Evolutionary conservation across 2,329 filamentous ascomycete species (phyloP), one percentile per base, ranked within the genome.

Genomic region (Diaporthe humulicola): DNA sequence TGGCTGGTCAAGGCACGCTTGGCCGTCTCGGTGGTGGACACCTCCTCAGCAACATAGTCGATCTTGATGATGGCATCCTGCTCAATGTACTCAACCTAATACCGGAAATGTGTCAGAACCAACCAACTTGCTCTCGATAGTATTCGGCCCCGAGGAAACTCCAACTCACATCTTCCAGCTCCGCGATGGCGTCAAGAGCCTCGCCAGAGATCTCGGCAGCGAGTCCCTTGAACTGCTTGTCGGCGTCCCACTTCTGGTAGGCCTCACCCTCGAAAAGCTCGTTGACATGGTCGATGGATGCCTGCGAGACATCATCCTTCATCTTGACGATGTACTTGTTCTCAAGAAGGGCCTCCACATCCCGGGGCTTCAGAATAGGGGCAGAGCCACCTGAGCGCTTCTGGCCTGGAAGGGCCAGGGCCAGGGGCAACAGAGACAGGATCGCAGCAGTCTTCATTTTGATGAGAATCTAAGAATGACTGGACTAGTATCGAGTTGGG

Each of bases 51-150:
- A 1, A 40, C n/a, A 33, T 69, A 69, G n/a, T 69, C 45, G 30
- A 69, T 54, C 33, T 69, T 38, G 33, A 69, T 69, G n/a, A 69
- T 69, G 17, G 64, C 64, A 69, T 69, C 64, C 48, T 69, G 64
- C 33, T 69, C 64, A 25, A 69, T 69, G 48, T 38, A 69, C 48
- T 69, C 64, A 7, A 69, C 64, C 64, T 69, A n/a, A 14, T 5
- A 40, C 3, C 15, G n/a, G 33, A 22, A 40, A 38, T 0, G 9
- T 17, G 19, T 28, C 45, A 22, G 48, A 25, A 25, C 50, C 19
- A 66, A 28, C 7, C 1, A 36, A 6, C 4, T 2, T 36, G 30
- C 22, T 25, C 30, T 25, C n/a, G 22, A n/a, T 40, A 2, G 10
- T 25, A 6, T 25, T 15, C 60, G 25, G 38, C 7, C 25, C 9